Evolutionary conservation across 345 rosid genomes (phyloP), one percentile per base, ranked within the genome.

Genomic region (Boechera divaricarpa): DNA sequence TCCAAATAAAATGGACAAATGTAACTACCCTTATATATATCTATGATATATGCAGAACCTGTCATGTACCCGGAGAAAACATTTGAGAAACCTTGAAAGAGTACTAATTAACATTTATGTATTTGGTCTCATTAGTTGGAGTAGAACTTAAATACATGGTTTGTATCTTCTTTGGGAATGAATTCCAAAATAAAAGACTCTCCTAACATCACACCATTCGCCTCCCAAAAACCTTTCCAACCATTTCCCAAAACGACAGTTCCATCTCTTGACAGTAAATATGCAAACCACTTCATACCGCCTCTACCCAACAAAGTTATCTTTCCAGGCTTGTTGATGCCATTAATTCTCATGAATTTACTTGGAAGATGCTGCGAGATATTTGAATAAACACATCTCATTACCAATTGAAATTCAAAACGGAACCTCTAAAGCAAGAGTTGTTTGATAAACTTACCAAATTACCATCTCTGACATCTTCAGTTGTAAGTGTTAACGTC

Each of bases 211-310:
- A 75, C 65, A 11, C 78, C 78, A 67, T 75, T 67, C 5, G 78
- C 78, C 51, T 74, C 78, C 26, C 72, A 66, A 12, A 66, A 74
- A 8, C 65, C 78, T 65, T 66, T 55, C 78, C 72, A 74, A 33
- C 65, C 78, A 55, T 66, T 74, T 58, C 71, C 78, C 59, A 74
- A 10, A 33, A 36, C 58, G 0, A 74, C 29, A 0, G 57, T 65
- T 66, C 72, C 72, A 29, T 65, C 78, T 33, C 51, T 26, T 26
- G 78, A 54, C 45, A 73, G 6, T 21, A 73, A 7, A 65, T 56
- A 64, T 45, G 58, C 72, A 57, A 58, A 59, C 79, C 79, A 75
- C 61, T 67, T 67, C 73, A 58, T 58, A 36, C 79, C 73, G 26
- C 60, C 51, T 67, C 66, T 36, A 10, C 79, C 79, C 35, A 75